Evolutionary conservation across 2,329 filamentous ascomycete genomes (phyloP).

Genomic region (Trichoderma endophyticum): DNA sequence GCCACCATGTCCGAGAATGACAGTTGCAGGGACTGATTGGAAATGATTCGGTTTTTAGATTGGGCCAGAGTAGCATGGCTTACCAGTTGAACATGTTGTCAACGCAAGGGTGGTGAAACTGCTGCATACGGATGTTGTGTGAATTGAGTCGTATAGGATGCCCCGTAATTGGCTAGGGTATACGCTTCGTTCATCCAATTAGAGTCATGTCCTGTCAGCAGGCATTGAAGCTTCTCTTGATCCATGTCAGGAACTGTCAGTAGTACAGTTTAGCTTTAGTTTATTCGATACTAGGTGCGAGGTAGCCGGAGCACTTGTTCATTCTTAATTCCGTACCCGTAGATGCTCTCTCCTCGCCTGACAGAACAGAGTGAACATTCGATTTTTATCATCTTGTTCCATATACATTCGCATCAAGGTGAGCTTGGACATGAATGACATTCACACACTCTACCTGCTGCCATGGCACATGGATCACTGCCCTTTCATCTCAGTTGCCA

Average conservation of each 20-base stretch:
- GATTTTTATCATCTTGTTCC: background rate
- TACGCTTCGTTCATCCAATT: background rate
- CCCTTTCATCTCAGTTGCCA: background rate
- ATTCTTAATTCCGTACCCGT: background rate
- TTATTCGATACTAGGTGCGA: background rate
- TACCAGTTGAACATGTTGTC: background rate
- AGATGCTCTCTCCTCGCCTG: background rate
- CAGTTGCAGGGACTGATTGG: background rate
- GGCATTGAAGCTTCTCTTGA: conserved; percentile 13
- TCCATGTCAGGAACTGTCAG: conserved; percentile 13
- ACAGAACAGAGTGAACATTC: background rate
- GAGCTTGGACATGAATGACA: background rate
- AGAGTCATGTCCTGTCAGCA: background rate
- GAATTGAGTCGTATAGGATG: background rate
- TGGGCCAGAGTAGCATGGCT: background rate
- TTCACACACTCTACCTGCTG: background rate
- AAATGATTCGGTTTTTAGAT: background rate
- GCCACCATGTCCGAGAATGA: background rate
- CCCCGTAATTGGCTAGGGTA: background rate
- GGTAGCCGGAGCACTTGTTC: background rate
- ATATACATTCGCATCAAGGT: background rate
- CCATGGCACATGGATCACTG: background rate
- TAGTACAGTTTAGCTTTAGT: background rate
- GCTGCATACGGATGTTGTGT: background rate
- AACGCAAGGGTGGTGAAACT: background rate